A percentile compares a stretch with the other conserved stretches of the same genome.
phyloP scores from a whole-genome alignment of 1,284 basidiomycete species.

The Ganoderma boninense region DNA sequence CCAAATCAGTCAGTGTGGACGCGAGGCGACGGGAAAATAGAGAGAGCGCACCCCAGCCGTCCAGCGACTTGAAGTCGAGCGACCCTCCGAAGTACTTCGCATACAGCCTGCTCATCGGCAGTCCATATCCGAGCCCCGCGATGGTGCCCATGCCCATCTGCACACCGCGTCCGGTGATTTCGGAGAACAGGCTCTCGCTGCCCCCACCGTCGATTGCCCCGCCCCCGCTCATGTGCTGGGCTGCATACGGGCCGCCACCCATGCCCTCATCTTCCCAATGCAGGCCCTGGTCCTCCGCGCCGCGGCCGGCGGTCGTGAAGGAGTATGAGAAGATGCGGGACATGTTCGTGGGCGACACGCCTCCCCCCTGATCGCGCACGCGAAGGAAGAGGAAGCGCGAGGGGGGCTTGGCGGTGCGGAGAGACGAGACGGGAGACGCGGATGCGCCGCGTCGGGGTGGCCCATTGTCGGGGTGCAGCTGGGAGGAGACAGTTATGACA shows the following conservation, averaged over 20 bases:
- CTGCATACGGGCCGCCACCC: conserved; percentile 74
- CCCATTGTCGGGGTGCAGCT: conserved; percentile 37
- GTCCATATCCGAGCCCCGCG: conserved; percentile 84
- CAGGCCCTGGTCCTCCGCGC: conserved; percentile 42
- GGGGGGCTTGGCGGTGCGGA: conserved; percentile 17
- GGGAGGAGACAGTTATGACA: conserved; percentile 75
- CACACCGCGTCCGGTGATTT: conserved; percentile 79
- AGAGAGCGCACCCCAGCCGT: conserved; percentile 77
- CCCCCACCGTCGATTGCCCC: conserved; percentile 68
- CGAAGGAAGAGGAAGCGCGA: conserved; percentile 74
- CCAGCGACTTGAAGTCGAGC: conserved; percentile 77
- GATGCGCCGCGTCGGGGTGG: conserved; percentile 11
- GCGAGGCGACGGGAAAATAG: background rate
- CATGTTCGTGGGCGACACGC: conserved; percentile 79
- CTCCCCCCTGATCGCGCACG: conserved; percentile 88
- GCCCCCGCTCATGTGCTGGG: conserved; percentile 75
- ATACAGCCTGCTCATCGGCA: conserved; percentile 88
- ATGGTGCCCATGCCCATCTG: conserved; percentile 81
- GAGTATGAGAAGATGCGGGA: conserved; percentile 88
- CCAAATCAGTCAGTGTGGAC: conserved; percentile 5
- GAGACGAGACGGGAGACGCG: conserved; percentile 9
- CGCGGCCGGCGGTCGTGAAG: conserved; percentile 80
- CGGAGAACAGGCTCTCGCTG: conserved; percentile 65
- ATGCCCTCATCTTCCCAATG: conserved; percentile 50
- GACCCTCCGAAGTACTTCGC: conserved; percentile 84